Conservation (phyloP, 345 rosid species). For the Streptanthus diversifolius region DNA sequence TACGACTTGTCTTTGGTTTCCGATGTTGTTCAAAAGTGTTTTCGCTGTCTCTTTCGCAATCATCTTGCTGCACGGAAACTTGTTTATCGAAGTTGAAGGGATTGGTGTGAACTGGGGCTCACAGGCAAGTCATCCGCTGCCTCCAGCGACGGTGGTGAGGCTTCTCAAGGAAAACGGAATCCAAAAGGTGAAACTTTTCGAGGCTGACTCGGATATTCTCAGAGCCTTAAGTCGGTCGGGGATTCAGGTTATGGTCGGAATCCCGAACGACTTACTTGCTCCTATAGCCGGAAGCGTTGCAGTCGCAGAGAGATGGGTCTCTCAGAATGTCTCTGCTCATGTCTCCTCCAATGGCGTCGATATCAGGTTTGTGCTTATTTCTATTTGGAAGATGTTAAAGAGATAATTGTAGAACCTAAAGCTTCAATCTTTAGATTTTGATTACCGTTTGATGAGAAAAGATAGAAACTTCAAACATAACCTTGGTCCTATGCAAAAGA, state of each 20-base stretch:
- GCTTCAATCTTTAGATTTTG: not conserved
- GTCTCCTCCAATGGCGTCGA: slow-evolving; percentile 52
- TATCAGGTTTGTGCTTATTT: slow-evolving; percentile 47
- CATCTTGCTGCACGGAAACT: slow-evolving; percentile 14
- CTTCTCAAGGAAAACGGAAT: slow-evolving; percentile 57
- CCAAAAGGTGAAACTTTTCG: slow-evolving; percentile 69
- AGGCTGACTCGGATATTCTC: slow-evolving; percentile 50
- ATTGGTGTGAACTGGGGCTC: slow-evolving; percentile 80
- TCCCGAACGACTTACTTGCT: slow-evolving; percentile 67
- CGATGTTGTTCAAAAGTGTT: slow-evolving; percentile 25
- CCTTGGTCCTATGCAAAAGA: not conserved
- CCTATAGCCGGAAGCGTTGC: slow-evolving; percentile 47
- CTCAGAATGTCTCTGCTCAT: slow-evolving; percentile 59
- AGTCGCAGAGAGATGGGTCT: slow-evolving; percentile 72
- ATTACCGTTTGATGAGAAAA: slow-evolving; percentile 6
- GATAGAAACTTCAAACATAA: not conserved
- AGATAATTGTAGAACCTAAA: not conserved
- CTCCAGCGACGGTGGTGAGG: slow-evolving; percentile 53
- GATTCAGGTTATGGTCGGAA: slow-evolving; percentile 78
- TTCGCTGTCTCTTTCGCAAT: slow-evolving; percentile 10
- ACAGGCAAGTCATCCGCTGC: slow-evolving; percentile 53
- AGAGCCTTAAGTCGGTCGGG: slow-evolving; percentile 53
- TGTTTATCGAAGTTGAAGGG: slow-evolving; percentile 30
- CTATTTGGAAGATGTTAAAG: not conserved
- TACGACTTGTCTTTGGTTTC: not conserved